Evolutionary conservation across 441 rosid species (phyloP).

Genomic region (Bocquillonia castaneifolia): DNA sequence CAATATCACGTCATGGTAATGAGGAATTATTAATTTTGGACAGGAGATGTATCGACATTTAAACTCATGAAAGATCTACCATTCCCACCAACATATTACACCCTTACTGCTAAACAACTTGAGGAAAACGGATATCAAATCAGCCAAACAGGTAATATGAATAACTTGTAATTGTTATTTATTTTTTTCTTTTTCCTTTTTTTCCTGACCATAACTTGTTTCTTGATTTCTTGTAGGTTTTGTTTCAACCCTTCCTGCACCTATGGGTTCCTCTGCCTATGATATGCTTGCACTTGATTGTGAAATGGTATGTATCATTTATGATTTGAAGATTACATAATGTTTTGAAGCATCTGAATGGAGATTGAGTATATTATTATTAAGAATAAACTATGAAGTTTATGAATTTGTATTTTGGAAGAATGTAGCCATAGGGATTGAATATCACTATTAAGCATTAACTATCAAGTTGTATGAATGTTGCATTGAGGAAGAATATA

Average conservation of each 20-base stretch:
- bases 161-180: constrained; percentile 4
- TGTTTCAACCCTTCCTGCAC: constrained; percentile 60
- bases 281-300: constrained; percentile 87
- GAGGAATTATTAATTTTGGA: constrained; percentile 19
- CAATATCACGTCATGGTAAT: constrained; percentile 9
- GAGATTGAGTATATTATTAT: no score
- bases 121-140: constrained; percentile 72
- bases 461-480: constrained; percentile 1
- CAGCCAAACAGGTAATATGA: constrained; percentile 50
- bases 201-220: constrained; percentile 19
- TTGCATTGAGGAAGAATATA: background rate
- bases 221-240: constrained; percentile 45
- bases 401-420: no score
- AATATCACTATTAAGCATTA: no score
- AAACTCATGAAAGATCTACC: constrained; percentile 60
- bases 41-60: constrained; percentile 29
- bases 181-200: background rate
- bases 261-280: constrained; percentile 47
- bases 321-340: no score
- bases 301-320: constrained; percentile 68
- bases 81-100: constrained; percentile 67
- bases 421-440: no score
- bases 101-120: constrained; percentile 64
- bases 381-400: no score
- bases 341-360: background rate